These are phyloP conservation scores for Pinus albicaulis DNA, from an alignment of 75 land plant species.

Conservation along the genomic window DNA sequence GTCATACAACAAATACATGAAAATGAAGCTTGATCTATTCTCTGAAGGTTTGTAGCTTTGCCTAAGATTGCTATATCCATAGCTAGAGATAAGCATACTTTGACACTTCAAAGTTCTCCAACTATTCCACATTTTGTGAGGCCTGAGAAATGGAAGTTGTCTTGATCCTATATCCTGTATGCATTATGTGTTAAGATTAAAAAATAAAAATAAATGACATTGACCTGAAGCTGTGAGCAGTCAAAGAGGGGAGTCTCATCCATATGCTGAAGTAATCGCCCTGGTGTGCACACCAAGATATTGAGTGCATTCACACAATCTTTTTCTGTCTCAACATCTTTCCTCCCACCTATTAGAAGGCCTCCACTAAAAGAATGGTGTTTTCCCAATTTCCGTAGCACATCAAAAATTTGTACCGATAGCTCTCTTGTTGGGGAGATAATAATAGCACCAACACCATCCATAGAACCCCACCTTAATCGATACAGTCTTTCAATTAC, in stretches of 20 bases:
- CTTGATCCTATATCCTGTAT: neutral
- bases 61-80: too few species aligned
- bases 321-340: slow-evolving; percentile 83
- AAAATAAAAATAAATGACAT: neutral
- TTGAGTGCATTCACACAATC: slow-evolving; percentile 70
- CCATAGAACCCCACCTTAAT: slow-evolving; percentile 74
- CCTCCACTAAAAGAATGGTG: slow-evolving; percentile 90
- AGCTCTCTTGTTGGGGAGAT: slow-evolving; percentile 98
- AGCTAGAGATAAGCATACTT: too few species aligned
- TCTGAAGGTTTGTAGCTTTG: neutral
- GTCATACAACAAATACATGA: neutral
- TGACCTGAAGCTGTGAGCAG: slow-evolving; percentile 92
- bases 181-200: neutral
- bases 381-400: slow-evolving; percentile 77
- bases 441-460: slow-evolving; percentile 94
- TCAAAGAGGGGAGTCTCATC: slow-evolving; percentile 97
- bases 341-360: slow-evolving; percentile 90
- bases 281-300: slow-evolving; percentile 96
- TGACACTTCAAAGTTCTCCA: too few species aligned
- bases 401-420: slow-evolving; percentile 87
- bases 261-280: slow-evolving; percentile 98
- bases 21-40: neutral
- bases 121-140: neutral
- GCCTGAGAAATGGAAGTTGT: neutral
- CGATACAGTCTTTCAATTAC: slow-evolving; percentile 87